Base-by-base conservation (phyloP, 2,329 filamentous ascomycete genomes). In the Didymella pinodella region DNA sequence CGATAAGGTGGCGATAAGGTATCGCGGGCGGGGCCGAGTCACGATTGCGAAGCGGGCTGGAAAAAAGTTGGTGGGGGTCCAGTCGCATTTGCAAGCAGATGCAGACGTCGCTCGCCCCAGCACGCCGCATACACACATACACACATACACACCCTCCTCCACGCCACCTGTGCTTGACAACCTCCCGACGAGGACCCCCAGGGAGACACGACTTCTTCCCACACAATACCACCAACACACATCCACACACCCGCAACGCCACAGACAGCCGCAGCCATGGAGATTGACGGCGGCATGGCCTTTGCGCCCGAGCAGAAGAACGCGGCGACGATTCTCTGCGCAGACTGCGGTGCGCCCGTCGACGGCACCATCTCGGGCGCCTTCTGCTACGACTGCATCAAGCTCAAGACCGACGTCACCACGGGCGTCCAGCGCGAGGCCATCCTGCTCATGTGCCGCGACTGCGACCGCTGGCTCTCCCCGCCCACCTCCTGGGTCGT, bases 261-360 rank as follows among this genome's bases (percentile, higher is more conserved):
- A 22, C 25, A 47, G 61, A 53, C 48, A 50, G 49, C 61, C 57
- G 57, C 64, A 54, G 52, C 61, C 57, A 80, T 80, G 78, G 77
- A 80, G 64, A 68, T 80, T 53, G 79, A 80, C 64, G 57, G 67
- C 46, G 73, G 75, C 55, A 71, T 78, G 45, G 66, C 75, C 48
- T 77, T 81, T 64, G 75, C 74, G 59, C 75, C 79, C 57, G 67
- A 68, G 47, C 67, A 73, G 29, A 75, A 76, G 62, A 78, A 67
- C 58, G 72, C 80, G 63, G 86, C 86, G 63, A 89, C 86, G n/a
- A 97, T 98, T 75, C 90, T 99, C 58, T 99, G 95, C 80, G 97
- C 92, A 83, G 97, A 98, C 84, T 99, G 95, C 79, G 95, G 94
- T 74, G 93, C 92, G 61, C 90, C 94, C 38, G 97, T 99, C 72